Evolutionary conservation across 805 yeast species (phyloP).

Genomic region (Teunomyces pallodes): DNA sequence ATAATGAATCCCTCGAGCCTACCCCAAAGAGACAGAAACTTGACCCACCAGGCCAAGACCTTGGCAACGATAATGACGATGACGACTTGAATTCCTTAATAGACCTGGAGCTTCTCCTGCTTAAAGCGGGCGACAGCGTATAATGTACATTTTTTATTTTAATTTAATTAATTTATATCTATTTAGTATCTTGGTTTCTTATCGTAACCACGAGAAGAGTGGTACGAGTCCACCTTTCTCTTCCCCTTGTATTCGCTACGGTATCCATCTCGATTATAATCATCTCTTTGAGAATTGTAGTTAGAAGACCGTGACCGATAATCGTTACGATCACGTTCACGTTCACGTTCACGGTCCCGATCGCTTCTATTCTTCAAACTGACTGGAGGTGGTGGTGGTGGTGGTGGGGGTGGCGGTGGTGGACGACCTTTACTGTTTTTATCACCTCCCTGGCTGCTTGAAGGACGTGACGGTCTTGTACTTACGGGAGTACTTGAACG

Average conservation of each 20-base stretch:
- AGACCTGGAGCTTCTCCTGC: slow-evolving; percentile 21
- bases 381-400: slow-evolving; percentile 24
- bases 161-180: neutral
- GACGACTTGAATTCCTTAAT: slow-evolving; percentile 22
- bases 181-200: slow-evolving; percentile 28
- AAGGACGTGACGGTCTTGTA: neutral
- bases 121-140: slow-evolving; percentile 16
- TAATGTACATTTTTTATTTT: neutral
- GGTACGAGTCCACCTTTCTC: slow-evolving; percentile 4
- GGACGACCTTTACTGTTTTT: neutral
- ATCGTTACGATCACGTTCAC: slow-evolving; percentile 4
- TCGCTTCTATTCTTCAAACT: slow-evolving; percentile 12
- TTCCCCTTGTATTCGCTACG: slow-evolving; percentile 3
- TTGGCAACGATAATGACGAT: slow-evolving; percentile 10
- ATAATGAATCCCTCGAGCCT: neutral
- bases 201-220: slow-evolving; percentile 16
- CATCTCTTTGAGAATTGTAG: slow-evolving; percentile 3
- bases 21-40: slow-evolving; percentile 1
- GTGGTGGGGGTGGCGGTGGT: slow-evolving; percentile 6
- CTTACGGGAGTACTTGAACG: neutral
- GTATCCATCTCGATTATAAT: slow-evolving; percentile 4
- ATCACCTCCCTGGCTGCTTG: slow-evolving; percentile 1
- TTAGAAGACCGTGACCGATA: slow-evolving; percentile 1
- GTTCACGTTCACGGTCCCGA: slow-evolving; percentile 7
- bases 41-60: neutral